Percentiles rank a stretch among this genome's conserved stretches.
phyloP scores from a whole-genome alignment of 2,329 filamentous ascomycete species.

The Metarhizium sp. region DNA sequence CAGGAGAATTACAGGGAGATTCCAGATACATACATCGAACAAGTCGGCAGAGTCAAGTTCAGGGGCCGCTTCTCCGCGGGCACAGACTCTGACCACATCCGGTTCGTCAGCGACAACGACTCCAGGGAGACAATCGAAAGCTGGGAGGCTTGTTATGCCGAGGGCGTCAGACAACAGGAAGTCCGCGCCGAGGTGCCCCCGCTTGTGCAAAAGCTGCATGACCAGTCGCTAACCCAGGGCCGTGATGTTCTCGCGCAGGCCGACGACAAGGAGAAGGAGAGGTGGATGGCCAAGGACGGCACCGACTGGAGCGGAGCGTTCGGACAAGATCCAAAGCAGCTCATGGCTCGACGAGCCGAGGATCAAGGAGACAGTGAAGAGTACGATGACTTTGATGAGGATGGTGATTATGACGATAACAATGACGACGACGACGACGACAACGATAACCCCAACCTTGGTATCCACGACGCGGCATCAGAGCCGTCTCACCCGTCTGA shows the following conservation, averaged over 20 bases:
- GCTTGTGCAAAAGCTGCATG: slow-evolving; percentile 65
- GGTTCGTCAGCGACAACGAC: slow-evolving; percentile 79
- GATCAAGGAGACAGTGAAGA: slow-evolving; percentile 26
- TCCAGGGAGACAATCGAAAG: slow-evolving; percentile 88
- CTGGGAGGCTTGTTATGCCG: slow-evolving; percentile 84
- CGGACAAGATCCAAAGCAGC: slow-evolving; percentile 58
- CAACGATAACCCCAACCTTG: slow-evolving; percentile 40
- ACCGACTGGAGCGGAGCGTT: slow-evolving; percentile 85
- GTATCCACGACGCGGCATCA: slow-evolving; percentile 46
- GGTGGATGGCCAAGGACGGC: slow-evolving; percentile 71
- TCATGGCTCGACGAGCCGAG: slow-evolving; percentile 26
- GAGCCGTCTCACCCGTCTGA: slow-evolving; percentile 18
- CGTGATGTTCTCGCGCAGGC: slow-evolving; percentile 72
- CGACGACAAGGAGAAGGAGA: slow-evolving; percentile 60
- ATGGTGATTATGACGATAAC: slow-evolving; percentile 19
- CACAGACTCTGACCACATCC: slow-evolving; percentile 76
- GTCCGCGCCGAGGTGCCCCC: slow-evolving; percentile 68
- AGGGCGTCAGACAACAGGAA: slow-evolving; percentile 67
- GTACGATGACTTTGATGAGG: slow-evolving; percentile 29
- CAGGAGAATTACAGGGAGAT: slow-evolving; percentile 61
- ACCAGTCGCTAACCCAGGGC: slow-evolving; percentile 68
- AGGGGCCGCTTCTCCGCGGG: slow-evolving; percentile 77
- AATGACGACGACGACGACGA: slow-evolving; percentile 24
- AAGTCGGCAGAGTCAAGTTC: slow-evolving; percentile 77
- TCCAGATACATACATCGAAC: slow-evolving; percentile 66